Base-by-base conservation (phyloP, 164 flowering plant species). In the Liriodendron chinense region DNA sequence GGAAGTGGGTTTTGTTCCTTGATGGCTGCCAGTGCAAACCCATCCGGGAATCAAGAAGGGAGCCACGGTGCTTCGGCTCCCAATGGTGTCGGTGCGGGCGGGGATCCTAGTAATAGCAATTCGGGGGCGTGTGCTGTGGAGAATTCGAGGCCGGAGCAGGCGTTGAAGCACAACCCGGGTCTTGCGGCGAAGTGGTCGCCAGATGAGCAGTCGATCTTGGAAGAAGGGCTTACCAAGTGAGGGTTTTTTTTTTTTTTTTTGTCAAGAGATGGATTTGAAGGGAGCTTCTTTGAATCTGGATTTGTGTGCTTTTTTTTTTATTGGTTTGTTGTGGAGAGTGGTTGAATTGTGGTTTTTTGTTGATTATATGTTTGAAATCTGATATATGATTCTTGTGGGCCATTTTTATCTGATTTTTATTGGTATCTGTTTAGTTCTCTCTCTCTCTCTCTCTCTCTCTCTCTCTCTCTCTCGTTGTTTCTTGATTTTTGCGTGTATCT, bases 121-220 rank as follows among this genome's bases (percentile, higher is more conserved):
- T 47, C 81, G 20, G 53, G 62, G 48, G 69, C 50, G 6, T 12
- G 59, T 16, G 59, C 59, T 16, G 21, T 28, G 25, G 86, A 80
- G 53, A 82, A 73, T 65, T 81, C 85, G 20, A 78, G 59, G 9
- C 2, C 78, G 1, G 74, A 53, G 53, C 72, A 79, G 34, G 81
- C 84, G 10, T 74, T 88, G 85, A 86, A 83, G 83, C 88, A 90
- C 67, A 85, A 85, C 65, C 92, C 89, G 0, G 91, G 91, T 22
- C 79, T 89, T 28, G 77, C 89, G 23, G 66, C 61, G n/a, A 84
- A 87, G 65, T 90, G 94, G 94, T 78, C 85, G 13, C 5, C 82
- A 0, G 90, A 87, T 2, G 94, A 90, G 83, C 91, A 90, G 76
- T 66, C 81, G 2, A 79, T 85, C 43, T 82, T 90, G 24, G 92